Base-by-base conservation (phyloP, 345 rosid species). In the Cochlearia excelsa region DNA sequence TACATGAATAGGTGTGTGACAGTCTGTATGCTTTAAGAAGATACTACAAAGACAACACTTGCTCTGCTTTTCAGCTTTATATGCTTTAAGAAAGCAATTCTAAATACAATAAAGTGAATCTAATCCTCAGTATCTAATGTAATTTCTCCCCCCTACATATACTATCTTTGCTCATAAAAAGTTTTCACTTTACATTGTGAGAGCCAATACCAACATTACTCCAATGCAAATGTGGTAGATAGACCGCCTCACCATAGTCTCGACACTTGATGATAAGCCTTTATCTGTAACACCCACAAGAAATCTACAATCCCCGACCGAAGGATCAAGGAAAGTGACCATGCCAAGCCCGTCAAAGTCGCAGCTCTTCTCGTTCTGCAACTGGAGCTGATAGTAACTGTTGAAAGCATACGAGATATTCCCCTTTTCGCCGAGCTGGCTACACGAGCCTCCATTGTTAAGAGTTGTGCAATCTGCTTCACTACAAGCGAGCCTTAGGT, bases 401-500 rank as follows among this genome's bases (percentile, higher is more conserved):
- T 93, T 93, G 82, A 93, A 93, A 59, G 88, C 94, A 67, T 87
- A 93, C 1, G 97, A 93, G 69, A 87, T 73, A 38, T 89, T 93
- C 23, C 85, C 99, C 59, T 89, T 93, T 16, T 68, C 86, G 11
- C 94, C 99, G 42, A 93, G 79, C 54, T 66, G 82, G 51, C 84
- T 93, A 68, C 99, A 93, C 0, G 95, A 89, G 30, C 95, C 99
- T 4, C 97, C 99, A 3, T 82, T 78, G 66, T 76, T 68, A 43
- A 89, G 97, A 3, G 95, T 89, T 0, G 97, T 84, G 80, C 99
- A 93, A 78, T 93, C 99, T 0, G 99, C 97, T 58, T 48, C 75
- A 45, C 78, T 75, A 49, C 99, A 93, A 10, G 95, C 97, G 35
- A 85, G 69, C 66, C 74, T 85, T 62, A 89, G 33, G 76, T 89